Conservation (phyloP, 2,329 filamentous ascomycete genomes). For the Rhytidhysteron rufulum region DNA sequence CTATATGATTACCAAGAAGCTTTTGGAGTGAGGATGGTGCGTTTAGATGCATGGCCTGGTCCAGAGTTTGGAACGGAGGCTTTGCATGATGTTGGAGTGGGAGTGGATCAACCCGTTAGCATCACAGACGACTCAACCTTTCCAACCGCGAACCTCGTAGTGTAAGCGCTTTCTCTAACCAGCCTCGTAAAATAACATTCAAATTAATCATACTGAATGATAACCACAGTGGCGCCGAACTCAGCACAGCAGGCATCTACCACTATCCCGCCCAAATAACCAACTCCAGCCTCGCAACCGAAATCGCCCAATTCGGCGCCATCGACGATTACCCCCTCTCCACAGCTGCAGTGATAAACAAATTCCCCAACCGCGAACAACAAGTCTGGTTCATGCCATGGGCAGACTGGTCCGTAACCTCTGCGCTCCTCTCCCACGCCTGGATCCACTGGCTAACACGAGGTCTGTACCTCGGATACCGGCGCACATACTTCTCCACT, state of each 20-base stretch:
- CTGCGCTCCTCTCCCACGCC: slow-evolving; percentile 55
- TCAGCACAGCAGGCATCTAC: slow-evolving; percentile 36
- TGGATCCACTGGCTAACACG: slow-evolving; percentile 60
- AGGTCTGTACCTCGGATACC: slow-evolving; percentile 52
- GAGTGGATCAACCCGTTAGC: slow-evolving; percentile 31
- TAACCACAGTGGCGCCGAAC: slow-evolving; percentile 14
- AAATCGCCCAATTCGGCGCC: slow-evolving; percentile 51
- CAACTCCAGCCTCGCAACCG: slow-evolving; percentile 47
- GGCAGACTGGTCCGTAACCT: slow-evolving; percentile 46
- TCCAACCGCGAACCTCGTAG: slow-evolving; percentile 50
- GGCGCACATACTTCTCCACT: slow-evolving; percentile 50
- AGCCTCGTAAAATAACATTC: too few species aligned
- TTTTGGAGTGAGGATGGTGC: slow-evolving; percentile 57
- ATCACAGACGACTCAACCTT: slow-evolving; percentile 51
- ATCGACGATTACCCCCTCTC: slow-evolving; percentile 21
- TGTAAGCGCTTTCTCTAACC: slow-evolving; percentile 9
- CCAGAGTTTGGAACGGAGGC: slow-evolving; percentile 42
- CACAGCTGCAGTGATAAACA: slow-evolving; percentile 57
- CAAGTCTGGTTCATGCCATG: slow-evolving; percentile 57
- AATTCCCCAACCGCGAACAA: slow-evolving; percentile 49
- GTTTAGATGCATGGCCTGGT: slow-evolving; percentile 53
- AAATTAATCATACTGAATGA: too few species aligned
- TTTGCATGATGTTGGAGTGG: slow-evolving; percentile 16
- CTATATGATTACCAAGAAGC: slow-evolving; percentile 54
- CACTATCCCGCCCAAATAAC: slow-evolving; percentile 56